Evolutionary conservation across 2,329 filamentous ascomycete species (phyloP).

Genomic region (Neopestalotiopsis rosae): DNA sequence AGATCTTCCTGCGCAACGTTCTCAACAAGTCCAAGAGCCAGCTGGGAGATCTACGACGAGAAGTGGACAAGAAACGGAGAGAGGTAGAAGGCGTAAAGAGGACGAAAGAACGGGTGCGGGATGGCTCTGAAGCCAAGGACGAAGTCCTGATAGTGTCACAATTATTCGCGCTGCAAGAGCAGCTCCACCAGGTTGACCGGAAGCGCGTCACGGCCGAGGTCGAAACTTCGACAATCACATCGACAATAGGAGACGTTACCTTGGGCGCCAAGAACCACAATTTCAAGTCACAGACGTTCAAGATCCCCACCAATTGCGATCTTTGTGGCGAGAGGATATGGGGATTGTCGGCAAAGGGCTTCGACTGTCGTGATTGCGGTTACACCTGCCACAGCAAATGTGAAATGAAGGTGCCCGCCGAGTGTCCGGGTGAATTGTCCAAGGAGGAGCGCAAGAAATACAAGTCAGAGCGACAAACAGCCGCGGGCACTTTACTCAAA

Average conservation of each 20-base stretch:
- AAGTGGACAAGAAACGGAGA: conserved; percentile 83
- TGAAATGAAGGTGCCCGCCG: conserved; percentile 96
- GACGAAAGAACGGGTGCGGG: conserved; percentile 75
- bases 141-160: conserved; percentile 83
- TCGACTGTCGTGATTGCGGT: conserved; percentile 94
- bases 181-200: conserved; percentile 82
- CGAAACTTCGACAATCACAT: conserved; percentile 91
- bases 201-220: conserved; percentile 88
- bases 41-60: conserved; percentile 77
- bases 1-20: conserved; percentile 89
- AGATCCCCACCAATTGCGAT: conserved; percentile 98
- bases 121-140: conserved; percentile 86
- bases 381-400: conserved; percentile 99
- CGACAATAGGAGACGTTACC: conserved; percentile 88
- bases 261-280: conserved; percentile 94
- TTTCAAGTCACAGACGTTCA: conserved; percentile 99
- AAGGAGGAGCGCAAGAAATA: conserved; percentile 97
- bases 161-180: conserved; percentile 85
- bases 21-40: conserved; percentile 89
- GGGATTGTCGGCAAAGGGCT: conserved; percentile 95
- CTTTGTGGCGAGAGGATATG: conserved; percentile 96
- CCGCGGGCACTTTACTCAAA: conserved; percentile 67
- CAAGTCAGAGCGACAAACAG: conserved; percentile 83
- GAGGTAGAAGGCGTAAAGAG: conserved; percentile 83
- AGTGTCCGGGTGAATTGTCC: conserved; percentile 90